phyloP scores from a whole-genome alignment of 1,284 basidiomycete genomes.

The Ustilago sp. region DNA sequence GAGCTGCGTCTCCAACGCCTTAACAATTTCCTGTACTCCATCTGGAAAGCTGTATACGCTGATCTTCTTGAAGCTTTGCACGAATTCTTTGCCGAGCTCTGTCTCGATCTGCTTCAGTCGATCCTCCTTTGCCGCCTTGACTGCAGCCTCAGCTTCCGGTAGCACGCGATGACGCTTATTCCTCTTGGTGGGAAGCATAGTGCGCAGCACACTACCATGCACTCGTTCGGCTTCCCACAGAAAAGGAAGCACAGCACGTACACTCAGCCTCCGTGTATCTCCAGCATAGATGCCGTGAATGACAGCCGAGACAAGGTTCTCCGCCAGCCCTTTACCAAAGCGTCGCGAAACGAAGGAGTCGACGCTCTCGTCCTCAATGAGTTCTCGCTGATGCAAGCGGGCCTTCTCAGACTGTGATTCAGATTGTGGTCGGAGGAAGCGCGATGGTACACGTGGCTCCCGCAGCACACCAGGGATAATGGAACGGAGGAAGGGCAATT shows the following conservation, averaged over 20 bases:
- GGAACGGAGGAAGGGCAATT: slow-evolving; percentile 55
- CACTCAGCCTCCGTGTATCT: slow-evolving; percentile 80
- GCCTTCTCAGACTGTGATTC: slow-evolving; percentile 64
- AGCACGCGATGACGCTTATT: slow-evolving; percentile 44
- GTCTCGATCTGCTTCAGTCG: slow-evolving; percentile 57
- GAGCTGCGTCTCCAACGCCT: slow-evolving; percentile 74
- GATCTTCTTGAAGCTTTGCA: slow-evolving; percentile 74
- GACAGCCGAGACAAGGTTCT: slow-evolving; percentile 82
- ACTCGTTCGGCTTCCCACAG: slow-evolving; percentile 80
- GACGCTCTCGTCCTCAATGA: slow-evolving; percentile 79
- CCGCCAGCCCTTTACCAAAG: slow-evolving; percentile 80
- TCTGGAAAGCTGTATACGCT: slow-evolving; percentile 84
- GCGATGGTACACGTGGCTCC: slow-evolving; percentile 74
- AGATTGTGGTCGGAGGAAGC: slow-evolving; percentile 70
- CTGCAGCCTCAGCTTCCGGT: slow-evolving; percentile 27
- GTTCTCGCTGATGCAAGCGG: slow-evolving; percentile 34
- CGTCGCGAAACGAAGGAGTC: slow-evolving; percentile 82
- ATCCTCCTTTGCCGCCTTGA: slow-evolving; percentile 26
- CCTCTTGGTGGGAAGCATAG: slow-evolving; percentile 72
- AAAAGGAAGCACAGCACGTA: slow-evolving; percentile 80
- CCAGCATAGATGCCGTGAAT: slow-evolving; percentile 94
- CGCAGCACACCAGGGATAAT: slow-evolving; percentile 67
- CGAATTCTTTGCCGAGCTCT: slow-evolving; percentile 71
- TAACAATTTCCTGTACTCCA: slow-evolving; percentile 80
- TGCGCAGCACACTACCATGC: slow-evolving; percentile 78